These are phyloP conservation scores for Linnemannia elongata DNA, from an alignment of 192 early-diverging fungal genomes.

Conservation along the genomic window DNA sequence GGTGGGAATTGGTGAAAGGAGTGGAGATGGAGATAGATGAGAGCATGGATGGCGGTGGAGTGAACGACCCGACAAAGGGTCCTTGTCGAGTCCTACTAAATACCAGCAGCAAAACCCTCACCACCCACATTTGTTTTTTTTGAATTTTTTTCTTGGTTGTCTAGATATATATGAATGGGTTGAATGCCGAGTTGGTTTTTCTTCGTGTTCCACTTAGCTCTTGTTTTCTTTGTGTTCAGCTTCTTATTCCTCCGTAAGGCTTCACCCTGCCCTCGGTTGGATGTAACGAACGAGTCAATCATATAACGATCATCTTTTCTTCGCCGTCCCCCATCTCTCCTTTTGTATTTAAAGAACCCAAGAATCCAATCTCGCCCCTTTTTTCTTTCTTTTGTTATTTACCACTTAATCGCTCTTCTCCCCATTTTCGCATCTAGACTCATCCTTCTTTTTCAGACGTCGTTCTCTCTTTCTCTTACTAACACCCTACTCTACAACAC, in stretches of 20 bases:
- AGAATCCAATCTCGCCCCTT: background rate
- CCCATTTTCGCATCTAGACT: background rate
- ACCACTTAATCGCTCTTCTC: background rate
- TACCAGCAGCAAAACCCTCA: background rate
- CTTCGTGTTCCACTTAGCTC: too few species aligned
- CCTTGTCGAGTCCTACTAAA: background rate
- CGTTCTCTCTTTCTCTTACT: background rate
- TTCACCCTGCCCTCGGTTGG: too few species aligned
- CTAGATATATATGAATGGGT: background rate
- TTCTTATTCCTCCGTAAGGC: too few species aligned
- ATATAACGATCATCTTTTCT: too few species aligned
- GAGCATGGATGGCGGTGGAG: background rate
- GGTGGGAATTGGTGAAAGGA: background rate
- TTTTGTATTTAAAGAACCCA: too few species aligned
- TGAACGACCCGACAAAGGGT: background rate
- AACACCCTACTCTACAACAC: background rate
- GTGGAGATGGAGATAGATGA: background rate
- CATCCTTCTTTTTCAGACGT: background rate
- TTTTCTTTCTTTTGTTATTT: background rate
- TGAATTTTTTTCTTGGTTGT: background rate
- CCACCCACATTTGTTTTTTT: background rate
- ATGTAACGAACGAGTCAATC: too few species aligned
- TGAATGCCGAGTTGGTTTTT: background rate
- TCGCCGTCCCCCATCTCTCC: background rate
- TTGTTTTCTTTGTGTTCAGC: too few species aligned